Base-by-base conservation (phyloP, 2,329 filamentous ascomycete genomes). In the Pseudopyricularia javanii region DNA sequence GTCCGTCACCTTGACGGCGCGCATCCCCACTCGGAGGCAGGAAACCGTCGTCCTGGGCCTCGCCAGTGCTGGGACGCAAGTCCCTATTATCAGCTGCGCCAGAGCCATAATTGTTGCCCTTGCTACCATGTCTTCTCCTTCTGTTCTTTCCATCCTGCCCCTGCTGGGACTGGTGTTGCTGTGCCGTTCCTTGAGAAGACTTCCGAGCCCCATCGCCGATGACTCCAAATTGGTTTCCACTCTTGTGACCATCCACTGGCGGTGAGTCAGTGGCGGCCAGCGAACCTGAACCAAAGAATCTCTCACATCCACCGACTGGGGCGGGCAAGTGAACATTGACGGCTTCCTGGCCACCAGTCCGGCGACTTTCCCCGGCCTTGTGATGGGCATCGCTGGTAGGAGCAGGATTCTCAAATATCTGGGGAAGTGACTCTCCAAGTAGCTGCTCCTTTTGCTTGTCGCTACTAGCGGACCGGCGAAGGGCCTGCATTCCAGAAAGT, bases 381-480 rank as follows among this genome's bases (percentile, higher is more conserved):
- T 43, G 37, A 43, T 9, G 7, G 14, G 15, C 14, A 12, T 43
- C 24, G 14, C 37, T 52, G 7, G 35, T 37, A n/a, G 30, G 28
- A 8, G 34, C 47, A 34, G 47, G 24, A 11, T 53, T 48, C 37
- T 63, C 56, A 37, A 70, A 64, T 8, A 63, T 58, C 54, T 61
- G 61, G 1, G 70, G 67, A 3, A 76, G 61, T 8, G 72, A 69
- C 22, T 70, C 67, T 2, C 58, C 58, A 9, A 74, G 57, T 3
- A 74, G 56, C 3, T 62, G 55, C 37, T 62, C 63, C 17, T 65
- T 69, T 12, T 64, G 61, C 20, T 57, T 60, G 45, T 70, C 63
- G 11, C 61, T 61, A 28, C 60, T 63, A 12, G 65, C 54, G 11
- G 63, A 55, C 11, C 56, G 56, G 14, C 54, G 59, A 5, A 73